Evolutionary conservation across 176 grass and related monocot genomes (phyloP), one percentile per base, ranked within the genome.

Genomic region (Raddia distichophylla): DNA sequence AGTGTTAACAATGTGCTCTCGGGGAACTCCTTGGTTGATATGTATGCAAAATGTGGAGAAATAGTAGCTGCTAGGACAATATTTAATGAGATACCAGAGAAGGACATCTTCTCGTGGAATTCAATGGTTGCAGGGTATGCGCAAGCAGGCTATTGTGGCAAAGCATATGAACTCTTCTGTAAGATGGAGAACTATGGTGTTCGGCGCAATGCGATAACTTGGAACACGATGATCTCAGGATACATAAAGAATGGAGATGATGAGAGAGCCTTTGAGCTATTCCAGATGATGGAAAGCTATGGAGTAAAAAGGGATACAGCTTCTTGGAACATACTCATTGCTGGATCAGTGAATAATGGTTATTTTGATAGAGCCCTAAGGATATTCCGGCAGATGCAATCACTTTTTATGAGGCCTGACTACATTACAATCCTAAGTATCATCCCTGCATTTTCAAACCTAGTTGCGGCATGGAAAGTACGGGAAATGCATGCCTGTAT

Each of bases 71-170:
- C 89, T 73, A 58, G 59, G 74, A 87, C 44, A 69, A 73, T 94
- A 45, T 94, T 94, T 76, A 83, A 85, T 7, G 71, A 85, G 67
- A 85, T 91, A 57, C 67, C 74, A 0, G 92, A 89, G 57, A 91
- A 94, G 83, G 92, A 91, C 64, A 86, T 94, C 49, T 91, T 94
- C 86, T 91, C 89, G 32, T 94, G 87, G 92, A 94, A 94, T 85
- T 94, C 92, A 72, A 91, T 94, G 87, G 69, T 94, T 87, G 69
- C 84, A 87, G 89, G 89, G 47, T 94, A 89, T 74, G 62, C 89
- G 33, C 89, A 89, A 62, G 84, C 77, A 5, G 89, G 89, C 37
- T 94, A 91, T 52, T 94, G 87, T 45, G 89, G 92, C 55, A 94
- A 91, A 83, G 89, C 89, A 19, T 89, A 91, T 53, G 92, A 89